Conservation (phyloP, 495 filamentous ascomycete species). For the Podospora bellae-mahoneyi region DNA sequence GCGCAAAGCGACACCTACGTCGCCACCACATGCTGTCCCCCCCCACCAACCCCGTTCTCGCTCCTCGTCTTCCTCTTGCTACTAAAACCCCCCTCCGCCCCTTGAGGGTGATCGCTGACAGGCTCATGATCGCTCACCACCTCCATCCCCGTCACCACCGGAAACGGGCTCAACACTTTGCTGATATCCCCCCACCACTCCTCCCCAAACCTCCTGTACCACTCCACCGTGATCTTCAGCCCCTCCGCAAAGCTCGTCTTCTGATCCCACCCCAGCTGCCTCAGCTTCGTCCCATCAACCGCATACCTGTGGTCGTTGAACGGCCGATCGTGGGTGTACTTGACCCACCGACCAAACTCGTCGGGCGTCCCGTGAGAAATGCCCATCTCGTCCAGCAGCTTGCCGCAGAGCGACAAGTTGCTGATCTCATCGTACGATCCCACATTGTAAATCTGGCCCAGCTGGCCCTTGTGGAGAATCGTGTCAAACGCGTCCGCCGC, state of each 20-base stretch:
- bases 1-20: neutral
- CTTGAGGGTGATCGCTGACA: conserved; percentile 44
- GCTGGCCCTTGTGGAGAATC: conserved; percentile 64
- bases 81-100: conserved; percentile 36
- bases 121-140: conserved; percentile 50
- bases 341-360: conserved; percentile 53
- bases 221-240: conserved; percentile 61
- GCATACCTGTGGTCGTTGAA: conserved; percentile 72
- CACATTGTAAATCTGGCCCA: conserved; percentile 72
- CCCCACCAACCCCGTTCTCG: conserved; percentile 11
- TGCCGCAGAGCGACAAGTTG: conserved; percentile 56
- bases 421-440: conserved; percentile 64
- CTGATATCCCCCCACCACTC: conserved; percentile 74
- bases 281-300: conserved; percentile 63
- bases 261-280: conserved; percentile 63
- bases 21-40: conserved; percentile 19
- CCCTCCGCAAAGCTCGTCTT: conserved; percentile 59
- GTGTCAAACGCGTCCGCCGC: conserved; percentile 76
- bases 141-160: conserved; percentile 49
- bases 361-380: conserved; percentile 42
- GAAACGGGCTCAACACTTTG: conserved; percentile 57
- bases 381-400: conserved; percentile 53
- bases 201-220: conserved; percentile 62
- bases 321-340: conserved; percentile 65
- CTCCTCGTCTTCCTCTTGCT: conserved; percentile 45